Conservation (phyloP, 164 flowering plant species). For the Piper betle region DNA sequence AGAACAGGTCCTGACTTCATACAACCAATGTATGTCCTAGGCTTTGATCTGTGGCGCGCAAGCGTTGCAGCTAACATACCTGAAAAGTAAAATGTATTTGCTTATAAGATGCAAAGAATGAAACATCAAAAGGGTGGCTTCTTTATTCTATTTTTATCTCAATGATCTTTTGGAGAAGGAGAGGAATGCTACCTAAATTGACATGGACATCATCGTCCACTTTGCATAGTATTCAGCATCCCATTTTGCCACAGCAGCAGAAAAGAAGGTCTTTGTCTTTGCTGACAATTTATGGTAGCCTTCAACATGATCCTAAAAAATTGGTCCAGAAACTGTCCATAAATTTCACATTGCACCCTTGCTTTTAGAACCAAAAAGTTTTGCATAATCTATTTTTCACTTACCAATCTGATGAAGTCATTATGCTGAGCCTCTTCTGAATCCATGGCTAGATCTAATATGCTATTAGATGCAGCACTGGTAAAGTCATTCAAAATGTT, state of each 20-base stretch:
- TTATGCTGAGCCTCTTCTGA: constrained; percentile 79
- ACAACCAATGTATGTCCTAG: constrained; percentile 84
- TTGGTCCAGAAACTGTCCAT: background rate
- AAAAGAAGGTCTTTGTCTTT: constrained; percentile 79
- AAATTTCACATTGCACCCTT: background rate
- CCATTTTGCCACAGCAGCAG: constrained; percentile 88
- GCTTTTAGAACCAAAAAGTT: background rate
- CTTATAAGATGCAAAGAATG: background rate
- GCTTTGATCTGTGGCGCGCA: constrained; percentile 72
- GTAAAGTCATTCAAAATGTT: constrained; percentile 11
- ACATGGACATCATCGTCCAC: constrained; percentile 98
- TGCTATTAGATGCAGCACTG: constrained; percentile 81
- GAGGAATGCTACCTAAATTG: constrained; percentile 50
- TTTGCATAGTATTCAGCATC: constrained; percentile 88
- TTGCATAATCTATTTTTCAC: background rate
- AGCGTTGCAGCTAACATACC: constrained; percentile 80
- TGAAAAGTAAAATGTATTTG: constrained; percentile 9
- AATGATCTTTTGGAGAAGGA: background rate
- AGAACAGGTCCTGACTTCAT: constrained; percentile 99
- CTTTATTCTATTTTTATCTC: background rate
- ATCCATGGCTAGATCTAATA: constrained; percentile 79
- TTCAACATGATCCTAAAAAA: constrained; percentile 70
- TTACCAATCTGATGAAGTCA: constrained; percentile 77
- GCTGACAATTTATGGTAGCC: constrained; percentile 95
- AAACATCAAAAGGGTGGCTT: background rate